Conservation (phyloP, 2,329 filamentous ascomycete genomes). For the Podosphaera xanthii region DNA sequence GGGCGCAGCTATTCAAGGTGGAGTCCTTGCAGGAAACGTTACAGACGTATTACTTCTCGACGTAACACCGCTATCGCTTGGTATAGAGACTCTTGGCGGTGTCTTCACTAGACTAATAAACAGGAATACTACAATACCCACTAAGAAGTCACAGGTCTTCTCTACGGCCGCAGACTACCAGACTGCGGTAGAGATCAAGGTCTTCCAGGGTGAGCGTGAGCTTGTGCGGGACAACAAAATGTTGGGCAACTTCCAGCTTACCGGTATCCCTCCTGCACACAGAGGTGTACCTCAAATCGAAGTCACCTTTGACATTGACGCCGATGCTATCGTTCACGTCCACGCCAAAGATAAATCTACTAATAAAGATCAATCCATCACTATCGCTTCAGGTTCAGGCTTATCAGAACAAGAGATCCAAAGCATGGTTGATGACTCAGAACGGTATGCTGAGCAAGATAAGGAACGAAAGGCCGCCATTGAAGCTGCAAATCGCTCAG, state of each 20-base stretch:
- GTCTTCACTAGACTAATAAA: slow-evolving; percentile 97
- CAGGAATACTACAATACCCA: slow-evolving; percentile 96
- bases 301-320: slow-evolving; percentile 97
- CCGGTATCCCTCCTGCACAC: slow-evolving; percentile 87
- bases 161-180: slow-evolving; percentile 96
- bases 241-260: slow-evolving; percentile 96
- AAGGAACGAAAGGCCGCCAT: slow-evolving; percentile 94
- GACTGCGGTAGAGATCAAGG: slow-evolving; percentile 97
- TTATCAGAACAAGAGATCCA: slow-evolving; percentile 87
- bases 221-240: slow-evolving; percentile 97
- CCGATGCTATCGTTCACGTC: slow-evolving; percentile 93
- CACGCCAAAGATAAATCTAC: slow-evolving; percentile 98
- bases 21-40: slow-evolving; percentile 86
- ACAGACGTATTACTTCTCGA: slow-evolving; percentile 90
- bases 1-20: slow-evolving; percentile 91
- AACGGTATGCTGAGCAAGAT: slow-evolving; percentile 84
- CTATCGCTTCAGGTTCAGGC: slow-evolving; percentile 92
- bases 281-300: slow-evolving; percentile 91
- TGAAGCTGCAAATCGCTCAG: slow-evolving; percentile 90
- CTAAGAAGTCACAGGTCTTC: slow-evolving; percentile 98
- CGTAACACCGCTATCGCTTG: slow-evolving; percentile 84
- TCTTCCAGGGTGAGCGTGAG: slow-evolving; percentile 98
- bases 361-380: slow-evolving; percentile 99
- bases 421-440: slow-evolving; percentile 92
- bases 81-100: slow-evolving; percentile 95